Evolutionary conservation across 2,329 filamentous ascomycete species (phyloP), one percentile per base, ranked within the genome.

Genomic region (Claviceps sp.): DNA sequence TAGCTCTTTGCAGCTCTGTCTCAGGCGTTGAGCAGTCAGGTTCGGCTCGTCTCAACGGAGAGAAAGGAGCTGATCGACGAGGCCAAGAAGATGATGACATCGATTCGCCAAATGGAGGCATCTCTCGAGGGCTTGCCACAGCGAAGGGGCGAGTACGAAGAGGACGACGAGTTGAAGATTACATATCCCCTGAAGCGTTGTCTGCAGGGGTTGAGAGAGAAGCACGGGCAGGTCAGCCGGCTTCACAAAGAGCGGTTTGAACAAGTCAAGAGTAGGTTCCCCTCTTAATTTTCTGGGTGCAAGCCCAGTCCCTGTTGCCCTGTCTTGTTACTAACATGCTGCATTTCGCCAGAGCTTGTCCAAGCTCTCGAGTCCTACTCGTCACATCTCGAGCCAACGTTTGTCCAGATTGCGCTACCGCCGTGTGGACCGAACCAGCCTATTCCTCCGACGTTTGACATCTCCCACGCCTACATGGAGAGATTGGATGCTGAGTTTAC

Each of bases 351-450:
- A 94, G 89, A 96, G 75, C 85, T 98, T 57, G 89, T 89, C 24
- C 82, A 94, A 68, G 91, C 91, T 4, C 83, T 98, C 49, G 85
- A 95, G 65, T 96, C 91, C 5, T 98, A 97, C 67, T 95, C 93
- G 1, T 95, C 88, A 10, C 93, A 97, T 65, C 85, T 98, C 47
- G 93, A 98, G 66, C 73, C 87, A 11, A 85, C 85, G 2, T 97
- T 97, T 65, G 80, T 97, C 58, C 81, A 84, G 63, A 83, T 97
- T 62, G 78, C 84, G 42, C 79, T 98, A 6, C 93, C 93, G 1
- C 91, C 91, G 0, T 89, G 85, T 3, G 81, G 80, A 1, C 81
- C 85, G 5, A 85, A 88, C 58, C 81, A 87, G 46, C 82, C 83
- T 13, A 76, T 95, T 41, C 81, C 90, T 1, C 81, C 89, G 2